These are phyloP conservation scores for Mycena rebaudengoi DNA, from an alignment of 768 basidiomycete species.

Conservation along the genomic window DNA sequence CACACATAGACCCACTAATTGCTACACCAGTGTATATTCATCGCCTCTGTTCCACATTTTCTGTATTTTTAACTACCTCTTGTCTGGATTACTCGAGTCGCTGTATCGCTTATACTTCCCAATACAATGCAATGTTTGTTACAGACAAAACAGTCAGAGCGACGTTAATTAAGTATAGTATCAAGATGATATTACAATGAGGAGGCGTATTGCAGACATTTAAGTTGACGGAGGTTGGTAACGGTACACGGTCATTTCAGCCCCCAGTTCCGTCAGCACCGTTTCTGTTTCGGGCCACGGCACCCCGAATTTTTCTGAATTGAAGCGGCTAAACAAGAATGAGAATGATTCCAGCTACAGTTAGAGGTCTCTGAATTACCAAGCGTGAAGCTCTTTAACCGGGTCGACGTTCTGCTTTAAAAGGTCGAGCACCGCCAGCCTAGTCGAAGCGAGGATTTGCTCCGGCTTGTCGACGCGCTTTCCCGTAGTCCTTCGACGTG, in stretches of 20 bases:
- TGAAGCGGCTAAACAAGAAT: conserved; percentile 44
- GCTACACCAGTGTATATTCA: conserved; percentile 21
- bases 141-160: too few relatives aligned
- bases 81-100: conserved; percentile 25
- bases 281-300: conserved; percentile 49
- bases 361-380: conserved; percentile 32
- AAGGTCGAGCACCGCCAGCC: conserved; percentile 42
- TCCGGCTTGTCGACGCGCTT: conserved; percentile 45
- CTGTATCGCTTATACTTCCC: conserved; percentile 15
- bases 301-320: conserved; percentile 55
- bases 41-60: conserved; percentile 1
- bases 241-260: conserved; percentile 48
- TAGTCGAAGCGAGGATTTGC: conserved; percentile 47
- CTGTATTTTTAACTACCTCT: conserved; percentile 25
- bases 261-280: conserved; percentile 41
- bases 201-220: too few relatives aligned
- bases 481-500: conserved; percentile 50
- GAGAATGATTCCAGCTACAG: not conserved
- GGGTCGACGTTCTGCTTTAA: conserved; percentile 40
- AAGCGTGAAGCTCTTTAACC: conserved; percentile 45
- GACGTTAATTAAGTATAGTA: too few relatives aligned
- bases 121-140: too few relatives aligned
- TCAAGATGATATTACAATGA: too few relatives aligned
- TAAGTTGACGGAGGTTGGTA: too few relatives aligned
- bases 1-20: conserved; percentile 13